A percentile compares a stretch with the other conserved stretches of the same genome.
Evolutionary conservation across 371 early-diverging fungal species (phyloP).

Genomic region (Catenaria anguillulae): DNA sequence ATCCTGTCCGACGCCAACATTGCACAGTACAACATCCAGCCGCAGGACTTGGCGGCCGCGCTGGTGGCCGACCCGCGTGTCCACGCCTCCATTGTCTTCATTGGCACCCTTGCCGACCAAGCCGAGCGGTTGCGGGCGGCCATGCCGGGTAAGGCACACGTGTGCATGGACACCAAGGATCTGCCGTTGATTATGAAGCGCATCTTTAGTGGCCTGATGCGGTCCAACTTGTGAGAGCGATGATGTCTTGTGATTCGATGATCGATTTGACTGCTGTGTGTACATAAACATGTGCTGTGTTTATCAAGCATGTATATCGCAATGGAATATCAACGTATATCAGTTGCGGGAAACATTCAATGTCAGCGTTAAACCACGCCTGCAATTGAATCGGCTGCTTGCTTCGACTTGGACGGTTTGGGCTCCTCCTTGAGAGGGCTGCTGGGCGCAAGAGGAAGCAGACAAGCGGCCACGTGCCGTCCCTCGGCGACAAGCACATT

Average conservation of each 20-base stretch:
- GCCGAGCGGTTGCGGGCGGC: conserved; percentile 24
- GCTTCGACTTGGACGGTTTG: not conserved
- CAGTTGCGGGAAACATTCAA: too few species aligned
- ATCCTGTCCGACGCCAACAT: conserved; percentile 31
- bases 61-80: conserved; percentile 33
- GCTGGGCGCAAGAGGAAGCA: conserved; percentile 30
- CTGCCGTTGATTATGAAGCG: not conserved
- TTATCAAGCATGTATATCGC: too few species aligned
- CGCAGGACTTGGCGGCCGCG: conserved; percentile 42
- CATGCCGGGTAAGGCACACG: not conserved
- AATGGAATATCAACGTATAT: too few species aligned
- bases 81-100: conserved; percentile 55
- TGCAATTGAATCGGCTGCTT: too few species aligned
- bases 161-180: not conserved
- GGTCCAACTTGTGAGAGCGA: not conserved
- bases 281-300: too few species aligned
- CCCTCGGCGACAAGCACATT: conserved; percentile 31
- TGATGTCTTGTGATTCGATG: too few species aligned
- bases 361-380: too few species aligned
- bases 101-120: conserved; percentile 44
- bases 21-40: conserved; percentile 59
- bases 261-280: too few species aligned
- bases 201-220: not conserved
- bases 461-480: conserved; percentile 21
- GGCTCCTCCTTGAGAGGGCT: conserved; percentile 10